These are phyloP conservation scores for Alternaria sp. DNA, from an alignment of 2,329 filamentous ascomycete genomes.

Conservation along the genomic window DNA sequence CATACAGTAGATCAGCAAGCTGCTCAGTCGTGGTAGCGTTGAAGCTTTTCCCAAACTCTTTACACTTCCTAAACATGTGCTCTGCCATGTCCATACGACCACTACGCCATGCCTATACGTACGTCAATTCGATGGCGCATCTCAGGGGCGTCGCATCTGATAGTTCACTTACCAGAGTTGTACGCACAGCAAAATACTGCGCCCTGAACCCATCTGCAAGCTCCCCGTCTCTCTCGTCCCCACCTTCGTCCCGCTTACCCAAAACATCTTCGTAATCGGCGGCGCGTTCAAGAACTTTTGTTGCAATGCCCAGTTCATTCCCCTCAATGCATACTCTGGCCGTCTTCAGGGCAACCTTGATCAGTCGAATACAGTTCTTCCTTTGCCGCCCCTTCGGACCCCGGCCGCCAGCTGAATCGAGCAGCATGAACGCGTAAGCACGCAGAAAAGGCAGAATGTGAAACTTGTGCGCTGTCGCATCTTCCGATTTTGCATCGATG, in stretches of 20 bases:
- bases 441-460: conserved; percentile 51
- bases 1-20: conserved; percentile 73
- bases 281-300: conserved; percentile 70
- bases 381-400: conserved; percentile 27
- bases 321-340: conserved; percentile 70
- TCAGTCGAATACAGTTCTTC: conserved; percentile 61
- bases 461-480: conserved; percentile 31
- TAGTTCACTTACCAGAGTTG: conserved; percentile 66
- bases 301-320: conserved; percentile 65
- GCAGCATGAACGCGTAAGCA: conserved; percentile 71
- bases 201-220: conserved; percentile 57
- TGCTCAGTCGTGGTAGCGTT: conserved; percentile 65
- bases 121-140: not conserved
- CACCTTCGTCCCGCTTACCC: conserved; percentile 24
- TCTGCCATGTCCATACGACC: conserved; percentile 78
- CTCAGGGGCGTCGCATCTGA: no score
- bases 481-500: conserved; percentile 42
- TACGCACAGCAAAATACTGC: conserved; percentile 73
- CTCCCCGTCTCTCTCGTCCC: conserved; percentile 35
- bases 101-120: conserved; percentile 74
- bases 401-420: conserved; percentile 60
- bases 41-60: conserved; percentile 49
- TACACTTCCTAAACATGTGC: conserved; percentile 73
- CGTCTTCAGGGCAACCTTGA: conserved; percentile 74
- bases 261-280: conserved; percentile 59